Base-by-base conservation (phyloP, 352 stramenopile genomes). In the Phytophthora lateralis region DNA sequence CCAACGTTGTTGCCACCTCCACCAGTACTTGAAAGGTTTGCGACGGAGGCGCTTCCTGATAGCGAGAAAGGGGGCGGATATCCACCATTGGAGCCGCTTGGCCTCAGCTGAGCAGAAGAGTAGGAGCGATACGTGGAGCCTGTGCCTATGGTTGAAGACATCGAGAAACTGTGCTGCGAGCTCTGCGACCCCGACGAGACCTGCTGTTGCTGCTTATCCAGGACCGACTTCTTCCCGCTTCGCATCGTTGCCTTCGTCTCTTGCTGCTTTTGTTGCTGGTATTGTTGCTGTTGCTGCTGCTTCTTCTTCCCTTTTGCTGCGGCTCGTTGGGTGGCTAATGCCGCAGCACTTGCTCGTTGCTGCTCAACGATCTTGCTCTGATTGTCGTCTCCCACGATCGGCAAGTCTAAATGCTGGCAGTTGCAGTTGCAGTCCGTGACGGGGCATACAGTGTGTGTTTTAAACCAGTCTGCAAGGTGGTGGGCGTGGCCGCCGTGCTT, bases 391-490 rank as follows among this genome's bases (percentile, higher is more conserved):
- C 75, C 64, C 27, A 86, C 79, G 24, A 93, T 73, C 3, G 80
- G 84, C 44, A 85, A 67, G 50, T 93, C 86, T 27, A 93, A 63
- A 30, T 83, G 68, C 57, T 98, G 89, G 60, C 95, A 98, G 20
- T 82, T 57, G 63, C 95, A 98, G 43, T 96, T 80, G 65, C 95
- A 98, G 59, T 97, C 93, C 34, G 90, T 98, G 14, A 98, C 95
- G 26, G 93, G 88, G 51, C 95, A 98, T 17, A 89, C 82, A 9
- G 72, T 66, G 60, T 98, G 93, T 9, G 85, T 85, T 21, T 85
- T 80, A 68, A 98, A 98, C 95, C 95, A 98, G 51, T 96, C 91
- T 17, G 93, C 81, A 17, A 98, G 76, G 72, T 98, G 95, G 58
- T 98, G 92, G 1, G 95, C 91, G 63, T 98, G 93, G 14, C 92